A percentile compares a stretch with the other conserved stretches of the same genome.
Conservation (phyloP, 495 filamentous ascomycete genomes). For the Penicillium mononematosum region DNA sequence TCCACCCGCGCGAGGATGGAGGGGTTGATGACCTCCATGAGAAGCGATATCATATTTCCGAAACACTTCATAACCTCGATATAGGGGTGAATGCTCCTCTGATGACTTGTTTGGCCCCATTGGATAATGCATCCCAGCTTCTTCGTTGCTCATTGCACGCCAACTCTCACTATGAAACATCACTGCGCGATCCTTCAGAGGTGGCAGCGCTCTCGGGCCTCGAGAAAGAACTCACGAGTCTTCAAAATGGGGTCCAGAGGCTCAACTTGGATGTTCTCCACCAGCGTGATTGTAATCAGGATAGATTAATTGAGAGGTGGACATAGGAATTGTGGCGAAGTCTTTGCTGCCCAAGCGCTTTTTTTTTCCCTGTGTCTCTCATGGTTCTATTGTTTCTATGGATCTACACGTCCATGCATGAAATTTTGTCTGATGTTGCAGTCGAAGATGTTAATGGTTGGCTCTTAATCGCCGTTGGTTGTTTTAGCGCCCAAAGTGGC, state of each 20-base stretch:
- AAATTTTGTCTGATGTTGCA: neutral
- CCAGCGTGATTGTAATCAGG: conserved; percentile 34
- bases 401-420: neutral
- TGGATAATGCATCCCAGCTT: conserved; percentile 35
- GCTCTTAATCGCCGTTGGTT: conserved; percentile 7
- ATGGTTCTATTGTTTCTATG: neutral
- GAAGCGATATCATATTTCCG: conserved; percentile 33
- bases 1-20: conserved; percentile 26
- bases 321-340: conserved; percentile 4
- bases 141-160: conserved; percentile 35
- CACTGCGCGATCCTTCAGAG: conserved; percentile 29
- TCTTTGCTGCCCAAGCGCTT: neutral
- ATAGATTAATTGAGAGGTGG: conserved; percentile 38
- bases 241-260: conserved; percentile 37
- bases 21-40: conserved; percentile 27
- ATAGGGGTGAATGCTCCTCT: conserved; percentile 37
- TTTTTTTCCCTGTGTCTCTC: neutral
- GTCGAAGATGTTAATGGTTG: conserved; percentile 4
- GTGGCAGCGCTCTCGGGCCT: conserved; percentile 30
- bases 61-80: conserved; percentile 26
- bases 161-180: conserved; percentile 32
- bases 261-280: conserved; percentile 39
- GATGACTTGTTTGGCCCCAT: conserved; percentile 26
- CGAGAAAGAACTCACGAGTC: conserved; percentile 28
- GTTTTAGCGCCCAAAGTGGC: conserved; percentile 3